Evolutionary conservation across 2,329 filamentous ascomycete genomes (phyloP).

Genomic region (Hypoxylon sp.): DNA sequence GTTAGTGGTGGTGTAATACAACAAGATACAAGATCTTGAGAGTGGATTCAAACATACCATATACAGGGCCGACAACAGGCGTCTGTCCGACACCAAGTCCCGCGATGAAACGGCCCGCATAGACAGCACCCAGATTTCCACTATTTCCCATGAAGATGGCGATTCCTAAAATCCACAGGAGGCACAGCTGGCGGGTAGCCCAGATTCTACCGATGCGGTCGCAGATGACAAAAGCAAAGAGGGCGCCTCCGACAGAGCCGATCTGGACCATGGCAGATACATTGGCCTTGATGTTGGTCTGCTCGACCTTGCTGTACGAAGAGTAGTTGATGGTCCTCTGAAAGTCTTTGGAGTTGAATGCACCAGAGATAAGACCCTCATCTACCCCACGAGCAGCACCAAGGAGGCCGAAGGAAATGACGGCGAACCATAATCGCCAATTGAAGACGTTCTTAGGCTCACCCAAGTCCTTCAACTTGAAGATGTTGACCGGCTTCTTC

Average conservation of each 20-base stretch:
- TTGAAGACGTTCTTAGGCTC: conserved; percentile 81
- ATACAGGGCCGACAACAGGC: conserved; percentile 77
- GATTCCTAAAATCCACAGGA: conserved; percentile 71
- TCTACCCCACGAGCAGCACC: conserved; percentile 85
- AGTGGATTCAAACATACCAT: conserved; percentile 55
- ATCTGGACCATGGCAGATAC: conserved; percentile 87
- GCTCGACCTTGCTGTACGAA: conserved; percentile 65
- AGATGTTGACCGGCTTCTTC: conserved; percentile 67
- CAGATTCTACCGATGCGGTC: conserved; percentile 75
- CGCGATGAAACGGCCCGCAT: conserved; percentile 76
- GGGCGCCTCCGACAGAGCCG: conserved; percentile 79
- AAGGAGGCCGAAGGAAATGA: conserved; percentile 80
- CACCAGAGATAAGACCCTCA: conserved; percentile 82
- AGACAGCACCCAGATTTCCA: conserved; percentile 71
- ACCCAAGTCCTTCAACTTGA: conserved; percentile 73
- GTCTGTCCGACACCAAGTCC: conserved; percentile 77
- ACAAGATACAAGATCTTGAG: not conserved
- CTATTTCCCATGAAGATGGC: conserved; percentile 70
- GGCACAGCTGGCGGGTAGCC: conserved; percentile 71
- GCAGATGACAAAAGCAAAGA: conserved; percentile 73
- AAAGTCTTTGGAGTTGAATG: conserved; percentile 77
- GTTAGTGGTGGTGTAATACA: conserved; percentile 14
- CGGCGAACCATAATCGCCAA: conserved; percentile 84
- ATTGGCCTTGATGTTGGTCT: conserved; percentile 80
- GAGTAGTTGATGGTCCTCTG: conserved; percentile 71